These are phyloP conservation scores for Rhododendron simsii DNA, from an alignment of 148 eudicot genomes.

Conservation along the genomic window DNA sequence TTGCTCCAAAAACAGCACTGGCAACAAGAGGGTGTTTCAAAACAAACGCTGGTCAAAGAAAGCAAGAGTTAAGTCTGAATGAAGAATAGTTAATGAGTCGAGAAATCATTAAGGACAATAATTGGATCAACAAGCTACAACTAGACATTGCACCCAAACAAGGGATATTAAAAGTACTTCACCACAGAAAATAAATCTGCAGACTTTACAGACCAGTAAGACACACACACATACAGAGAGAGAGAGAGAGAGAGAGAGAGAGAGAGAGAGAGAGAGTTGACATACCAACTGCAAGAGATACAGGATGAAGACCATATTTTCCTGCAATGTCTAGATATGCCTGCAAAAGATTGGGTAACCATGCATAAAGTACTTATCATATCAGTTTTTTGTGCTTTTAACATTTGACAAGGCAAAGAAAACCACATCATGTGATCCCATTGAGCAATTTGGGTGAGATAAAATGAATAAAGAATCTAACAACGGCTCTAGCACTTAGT, in stretches of 20 bases:
- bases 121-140: background rate
- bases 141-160: background rate
- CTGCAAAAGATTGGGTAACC: slow-evolving; percentile 38
- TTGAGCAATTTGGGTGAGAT: background rate
- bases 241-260: background rate
- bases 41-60: slow-evolving; percentile 61
- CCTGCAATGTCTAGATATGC: slow-evolving; percentile 62
- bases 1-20: slow-evolving; percentile 83
- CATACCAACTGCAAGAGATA: slow-evolving; percentile 81
- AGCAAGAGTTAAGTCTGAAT: background rate
- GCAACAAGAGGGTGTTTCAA: slow-evolving; percentile 70
- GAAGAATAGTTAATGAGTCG: background rate
- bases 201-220: background rate
- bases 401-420: background rate
- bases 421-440: background rate
- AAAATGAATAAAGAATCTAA: background rate
- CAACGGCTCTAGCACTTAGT: background rate
- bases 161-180: background rate
- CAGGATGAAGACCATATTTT: slow-evolving; percentile 65
- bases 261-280: background rate
- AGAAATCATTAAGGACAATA: background rate
- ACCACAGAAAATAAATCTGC: background rate
- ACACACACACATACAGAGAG: too few relatives aligned
- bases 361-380: background rate
- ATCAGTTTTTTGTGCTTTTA: background rate